Evolutionary conservation across 2,329 filamentous ascomycete genomes (phyloP).

Genomic region (Coniochaeta pulveracea): DNA sequence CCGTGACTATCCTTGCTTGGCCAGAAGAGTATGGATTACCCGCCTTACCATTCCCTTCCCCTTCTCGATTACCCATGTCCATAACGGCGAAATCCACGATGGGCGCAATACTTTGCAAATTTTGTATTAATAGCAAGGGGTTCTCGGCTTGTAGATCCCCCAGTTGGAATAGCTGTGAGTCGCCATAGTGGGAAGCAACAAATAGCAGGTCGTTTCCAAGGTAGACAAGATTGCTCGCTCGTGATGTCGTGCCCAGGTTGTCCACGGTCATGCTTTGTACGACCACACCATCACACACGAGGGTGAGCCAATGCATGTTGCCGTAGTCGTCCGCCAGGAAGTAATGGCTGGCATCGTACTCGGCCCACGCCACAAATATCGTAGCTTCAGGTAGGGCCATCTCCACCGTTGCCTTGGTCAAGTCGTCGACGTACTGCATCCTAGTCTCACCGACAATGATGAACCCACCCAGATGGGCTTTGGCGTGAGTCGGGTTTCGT

Average conservation of each 20-base stretch:
- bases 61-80: conserved; percentile 83
- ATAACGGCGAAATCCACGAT: conserved; percentile 89
- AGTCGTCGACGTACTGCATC: conserved; percentile 75
- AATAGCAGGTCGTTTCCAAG: conserved; percentile 65
- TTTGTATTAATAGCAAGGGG: conserved; percentile 57
- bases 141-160: conserved; percentile 35
- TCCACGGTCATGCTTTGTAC: conserved; percentile 65
- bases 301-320: conserved; percentile 70
- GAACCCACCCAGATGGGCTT: conserved; percentile 55
- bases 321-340: conserved; percentile 91
- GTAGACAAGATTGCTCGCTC: conserved; percentile 70
- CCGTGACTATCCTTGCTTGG: conserved; percentile 85
- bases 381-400: conserved; percentile 60
- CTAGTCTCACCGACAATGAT: conserved; percentile 71
- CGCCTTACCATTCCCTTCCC: conserved; percentile 47
- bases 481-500: conserved; percentile 38
- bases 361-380: conserved; percentile 86
- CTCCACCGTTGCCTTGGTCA: conserved; percentile 55
- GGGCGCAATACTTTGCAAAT: conserved; percentile 74
- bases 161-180: conserved; percentile 72
- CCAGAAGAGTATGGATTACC: conserved; percentile 91
- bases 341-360: conserved; percentile 70
- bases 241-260: conserved; percentile 54
- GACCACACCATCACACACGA: conserved; percentile 52
- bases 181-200: conserved; percentile 83